Evolutionary conservation across 805 yeast genomes (phyloP), one percentile per base, ranked within the genome.

Genomic region (Blastobotrys attinorum): DNA sequence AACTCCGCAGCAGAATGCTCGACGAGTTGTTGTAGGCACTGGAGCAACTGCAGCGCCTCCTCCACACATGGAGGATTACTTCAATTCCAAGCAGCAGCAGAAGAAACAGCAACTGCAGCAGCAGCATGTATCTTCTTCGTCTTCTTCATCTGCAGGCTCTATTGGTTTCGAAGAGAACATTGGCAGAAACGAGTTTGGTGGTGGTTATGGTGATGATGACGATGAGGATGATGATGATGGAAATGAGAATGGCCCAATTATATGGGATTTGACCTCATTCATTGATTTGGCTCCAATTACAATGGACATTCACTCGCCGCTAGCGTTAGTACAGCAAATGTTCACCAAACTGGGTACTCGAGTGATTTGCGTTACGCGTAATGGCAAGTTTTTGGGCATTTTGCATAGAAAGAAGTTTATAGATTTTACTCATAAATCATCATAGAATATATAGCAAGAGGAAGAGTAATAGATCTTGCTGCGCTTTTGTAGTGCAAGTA

Each of bases 371-470:
- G 70, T 74, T 1, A 56, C 70, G 21, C 65, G 65, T 40, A 64
- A 70, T 23, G 80, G 79, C 10, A 57, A 61, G 42, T 75, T 67
- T 53, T 65, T 66, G 44, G 80, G 80, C 1, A 64, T 75, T 3
- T 57, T 76, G 46, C 79, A 77, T 52, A 73, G 73, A 56, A 76
- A 76, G 56, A 65, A 66, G 35, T 68, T 73, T 48, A 71, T 76
- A 43, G 78, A 73, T 44, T 72, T 59, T 45, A 62, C 66, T 42
- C 51, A 59, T 20, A 40, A 31, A n/a, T 8, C 15, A 8, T 6
- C 34, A 8, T 6, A 13, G n/a, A n/a, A n/a, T n/a, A n/a, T n/a
- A n/a, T n/a, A n/a, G n/a, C n/a, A n/a, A n/a, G n/a, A n/a, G n/a
- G n/a, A n/a, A n/a, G n/a, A n/a, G n/a, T n/a, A n/a, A n/a, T n/a